Percentiles rank a stretch among this genome's conserved stretches.
These are phyloP conservation scores for Closterium sp. DNA, from an alignment of 139 green algal genomes.

Conservation along the genomic window DNA sequence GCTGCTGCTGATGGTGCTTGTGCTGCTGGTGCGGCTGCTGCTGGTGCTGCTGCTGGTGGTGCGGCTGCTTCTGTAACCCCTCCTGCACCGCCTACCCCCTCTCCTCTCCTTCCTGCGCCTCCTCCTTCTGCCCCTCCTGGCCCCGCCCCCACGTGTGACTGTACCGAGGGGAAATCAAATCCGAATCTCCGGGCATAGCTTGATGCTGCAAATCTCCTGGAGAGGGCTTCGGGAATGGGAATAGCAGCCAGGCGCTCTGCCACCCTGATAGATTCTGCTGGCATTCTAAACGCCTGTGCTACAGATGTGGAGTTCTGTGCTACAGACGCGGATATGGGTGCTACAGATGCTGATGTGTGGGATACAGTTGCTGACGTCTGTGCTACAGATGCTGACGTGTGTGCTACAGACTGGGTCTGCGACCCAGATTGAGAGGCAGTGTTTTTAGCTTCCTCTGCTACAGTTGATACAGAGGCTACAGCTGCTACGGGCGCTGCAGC, in stretches of 20 bases:
- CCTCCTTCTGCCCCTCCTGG: background rate
- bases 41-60: too few species aligned
- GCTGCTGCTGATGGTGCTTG: too few species aligned
- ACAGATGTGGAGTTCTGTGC: too few species aligned
- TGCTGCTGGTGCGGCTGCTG: too few species aligned
- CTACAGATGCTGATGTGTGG: background rate
- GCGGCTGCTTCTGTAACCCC: too few species aligned
- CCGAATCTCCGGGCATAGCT: background rate
- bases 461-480: too few species aligned
- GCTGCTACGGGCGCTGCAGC: too few species aligned
- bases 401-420: too few species aligned
- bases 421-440: too few species aligned
- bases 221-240: background rate
- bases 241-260: background rate
- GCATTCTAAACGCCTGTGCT: background rate
- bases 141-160: too few species aligned
- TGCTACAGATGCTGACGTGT: background rate
- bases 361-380: background rate
- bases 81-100: background rate
- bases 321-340: background rate
- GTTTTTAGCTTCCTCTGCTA: too few species aligned
- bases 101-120: background rate
- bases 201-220: background rate
- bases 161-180: too few species aligned
- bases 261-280: background rate